Evolutionary conservation across 345 rosid genomes (phyloP).

Genomic region (Acer yangbiense): DNA sequence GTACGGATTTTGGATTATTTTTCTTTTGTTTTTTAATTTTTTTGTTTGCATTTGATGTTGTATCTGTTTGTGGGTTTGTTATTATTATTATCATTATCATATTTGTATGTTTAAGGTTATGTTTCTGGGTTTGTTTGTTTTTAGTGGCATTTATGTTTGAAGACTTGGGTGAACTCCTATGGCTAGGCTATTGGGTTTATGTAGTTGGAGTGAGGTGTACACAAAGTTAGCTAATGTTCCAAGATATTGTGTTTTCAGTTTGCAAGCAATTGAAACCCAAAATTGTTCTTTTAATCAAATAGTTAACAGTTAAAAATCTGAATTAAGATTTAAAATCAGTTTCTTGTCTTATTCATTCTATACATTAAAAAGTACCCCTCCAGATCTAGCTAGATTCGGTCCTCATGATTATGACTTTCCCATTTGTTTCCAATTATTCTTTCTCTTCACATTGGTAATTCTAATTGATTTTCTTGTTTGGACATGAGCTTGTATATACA

Average conservation of each 20-base stretch:
- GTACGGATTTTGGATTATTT: too few relatives aligned
- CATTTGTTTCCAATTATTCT: constrained; percentile 15
- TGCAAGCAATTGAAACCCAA: not conserved
- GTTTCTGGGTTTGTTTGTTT: too few relatives aligned
- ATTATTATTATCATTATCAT: too few relatives aligned
- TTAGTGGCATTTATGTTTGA: too few relatives aligned
- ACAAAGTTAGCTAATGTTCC: too few relatives aligned
- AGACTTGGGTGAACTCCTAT: too few relatives aligned
- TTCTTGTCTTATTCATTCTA: not conserved
- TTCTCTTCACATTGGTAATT: not conserved
- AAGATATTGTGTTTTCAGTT: not conserved
- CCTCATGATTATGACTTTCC: not conserved
- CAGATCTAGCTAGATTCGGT: constrained; percentile 3
- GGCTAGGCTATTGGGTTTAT: too few relatives aligned
- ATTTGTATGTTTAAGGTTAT: too few relatives aligned
- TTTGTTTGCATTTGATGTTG: too few relatives aligned
- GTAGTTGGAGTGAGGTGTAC: too few relatives aligned
- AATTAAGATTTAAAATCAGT: not conserved
- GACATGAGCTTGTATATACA: not conserved
- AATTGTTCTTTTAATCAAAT: not conserved
- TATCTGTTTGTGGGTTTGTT: too few relatives aligned
- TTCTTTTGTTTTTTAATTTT: too few relatives aligned
- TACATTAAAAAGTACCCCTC: not conserved
- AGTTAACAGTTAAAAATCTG: not conserved
- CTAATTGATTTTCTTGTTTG: not conserved